These are phyloP conservation scores for Sporothrix globosa DNA, from an alignment of 2,329 filamentous ascomycete species.

Conservation along the genomic window DNA sequence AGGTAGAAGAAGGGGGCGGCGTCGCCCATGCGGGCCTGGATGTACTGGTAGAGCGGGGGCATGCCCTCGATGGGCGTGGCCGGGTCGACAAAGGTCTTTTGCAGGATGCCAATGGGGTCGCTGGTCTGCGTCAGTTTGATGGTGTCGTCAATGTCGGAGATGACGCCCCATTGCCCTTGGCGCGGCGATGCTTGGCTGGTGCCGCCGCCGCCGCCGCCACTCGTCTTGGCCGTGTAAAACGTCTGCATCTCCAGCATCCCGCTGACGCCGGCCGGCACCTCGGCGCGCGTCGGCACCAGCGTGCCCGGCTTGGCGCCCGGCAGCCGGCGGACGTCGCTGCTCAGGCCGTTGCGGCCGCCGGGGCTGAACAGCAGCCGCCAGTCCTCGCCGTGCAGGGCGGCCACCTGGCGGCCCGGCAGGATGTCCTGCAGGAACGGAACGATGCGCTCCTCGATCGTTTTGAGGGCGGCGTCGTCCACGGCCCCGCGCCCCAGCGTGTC, in stretches of 20 bases:
- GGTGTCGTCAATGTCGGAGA: slow-evolving; percentile 92
- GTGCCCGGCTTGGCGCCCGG: slow-evolving; percentile 53
- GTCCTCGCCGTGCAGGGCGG: slow-evolving; percentile 59
- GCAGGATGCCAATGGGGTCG: slow-evolving; percentile 77
- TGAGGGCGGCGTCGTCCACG: slow-evolving; percentile 54
- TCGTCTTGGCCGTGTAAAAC: slow-evolving; percentile 69
- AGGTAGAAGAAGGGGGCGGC: slow-evolving; percentile 80
- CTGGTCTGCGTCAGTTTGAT: slow-evolving; percentile 89
- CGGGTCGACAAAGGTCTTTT: slow-evolving; percentile 78
- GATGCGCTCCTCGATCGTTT: slow-evolving; percentile 67
- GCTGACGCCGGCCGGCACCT: slow-evolving; percentile 55
- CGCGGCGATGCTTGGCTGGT: too few relatives aligned
- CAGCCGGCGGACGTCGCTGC: slow-evolving; percentile 62
- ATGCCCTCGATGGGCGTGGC: slow-evolving; percentile 75
- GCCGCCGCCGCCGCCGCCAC: neutral
- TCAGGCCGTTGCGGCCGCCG: slow-evolving; percentile 72
- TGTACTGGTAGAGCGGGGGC: slow-evolving; percentile 76
- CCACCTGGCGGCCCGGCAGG: slow-evolving; percentile 68
- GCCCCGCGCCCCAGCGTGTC: slow-evolving; percentile 60
- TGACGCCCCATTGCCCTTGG: slow-evolving; percentile 85
- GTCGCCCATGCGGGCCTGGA: slow-evolving; percentile 56
- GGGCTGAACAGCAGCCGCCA: slow-evolving; percentile 64
- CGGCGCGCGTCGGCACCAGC: slow-evolving; percentile 52
- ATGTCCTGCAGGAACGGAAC: slow-evolving; percentile 79
- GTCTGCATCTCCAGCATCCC: slow-evolving; percentile 69